These are phyloP conservation scores for Umbelopsis isabellina DNA, from an alignment of 192 early-diverging fungal species.

Conservation along the genomic window DNA sequence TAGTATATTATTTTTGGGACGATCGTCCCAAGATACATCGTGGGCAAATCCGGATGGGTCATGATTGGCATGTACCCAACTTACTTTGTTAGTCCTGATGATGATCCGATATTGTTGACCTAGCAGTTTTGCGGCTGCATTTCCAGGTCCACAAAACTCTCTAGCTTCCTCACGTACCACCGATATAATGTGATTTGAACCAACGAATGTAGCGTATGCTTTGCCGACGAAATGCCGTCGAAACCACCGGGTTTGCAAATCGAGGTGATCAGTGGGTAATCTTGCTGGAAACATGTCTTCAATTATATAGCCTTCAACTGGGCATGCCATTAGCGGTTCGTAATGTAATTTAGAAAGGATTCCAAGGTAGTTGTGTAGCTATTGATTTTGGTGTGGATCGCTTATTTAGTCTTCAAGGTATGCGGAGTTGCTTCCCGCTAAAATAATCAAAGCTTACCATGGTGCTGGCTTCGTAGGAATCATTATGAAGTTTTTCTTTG, in stretches of 20 bases:
- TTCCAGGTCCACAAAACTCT: conserved; percentile 25
- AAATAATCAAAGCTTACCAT: background rate
- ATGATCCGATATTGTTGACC: conserved; percentile 37
- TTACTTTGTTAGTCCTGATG: conserved; percentile 37
- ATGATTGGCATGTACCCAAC: background rate
- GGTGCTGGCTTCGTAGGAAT: background rate
- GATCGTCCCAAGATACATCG: too few relatives aligned
- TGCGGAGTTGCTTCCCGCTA: background rate
- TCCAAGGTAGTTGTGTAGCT: background rate
- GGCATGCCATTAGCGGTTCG: background rate
- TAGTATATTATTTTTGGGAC: background rate
- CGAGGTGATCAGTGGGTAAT: background rate
- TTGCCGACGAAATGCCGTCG: conserved; percentile 30
- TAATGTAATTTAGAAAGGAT: background rate
- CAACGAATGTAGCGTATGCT: conserved; percentile 27
- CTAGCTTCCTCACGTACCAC: conserved; percentile 24
- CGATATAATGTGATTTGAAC: conserved; percentile 21
- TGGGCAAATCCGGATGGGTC: too few relatives aligned
- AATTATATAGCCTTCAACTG: conserved; percentile 1
- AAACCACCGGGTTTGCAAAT: conserved; percentile 29
- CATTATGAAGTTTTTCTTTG: background rate
- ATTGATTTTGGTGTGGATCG: background rate
- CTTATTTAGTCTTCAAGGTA: background rate
- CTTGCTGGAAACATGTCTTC: conserved; percentile 10
- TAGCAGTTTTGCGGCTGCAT: conserved; percentile 20